Percentiles rank a stretch among this genome's conserved stretches.
Conservation (phyloP, 257 asterid species). For the Lycium ferocissimum region DNA sequence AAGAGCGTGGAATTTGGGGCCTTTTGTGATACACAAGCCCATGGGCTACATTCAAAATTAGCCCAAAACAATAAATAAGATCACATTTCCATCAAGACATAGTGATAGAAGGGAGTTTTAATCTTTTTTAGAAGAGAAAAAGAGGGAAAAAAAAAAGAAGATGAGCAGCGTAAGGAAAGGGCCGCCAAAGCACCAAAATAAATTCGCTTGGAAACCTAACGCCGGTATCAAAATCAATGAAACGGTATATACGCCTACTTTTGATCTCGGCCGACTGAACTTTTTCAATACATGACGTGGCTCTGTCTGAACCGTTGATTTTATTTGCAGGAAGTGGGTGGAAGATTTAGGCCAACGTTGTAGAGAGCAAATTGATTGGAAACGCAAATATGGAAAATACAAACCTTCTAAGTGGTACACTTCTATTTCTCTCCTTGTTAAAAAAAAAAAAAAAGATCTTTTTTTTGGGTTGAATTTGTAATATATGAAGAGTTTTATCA, state of each 20-base stretch:
- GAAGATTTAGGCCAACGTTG: conserved; percentile 71
- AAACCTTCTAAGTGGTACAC: conserved; percentile 91
- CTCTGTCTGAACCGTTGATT: background rate
- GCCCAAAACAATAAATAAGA: background rate
- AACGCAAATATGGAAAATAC: conserved; percentile 87
- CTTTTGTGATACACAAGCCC: background rate
- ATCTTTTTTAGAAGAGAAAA: background rate
- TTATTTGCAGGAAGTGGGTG: conserved; percentile 78
- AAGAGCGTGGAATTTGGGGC: background rate
- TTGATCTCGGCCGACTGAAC: background rate
- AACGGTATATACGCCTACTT: conserved; percentile 48
- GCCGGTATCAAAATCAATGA: conserved; percentile 77
- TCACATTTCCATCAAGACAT: conserved; percentile 38
- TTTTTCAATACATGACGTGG: background rate
- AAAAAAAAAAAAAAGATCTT: no score
- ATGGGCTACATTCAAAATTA: background rate
- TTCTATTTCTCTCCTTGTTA: no score
- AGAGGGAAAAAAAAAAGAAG: conserved; percentile 14
- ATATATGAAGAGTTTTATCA: background rate
- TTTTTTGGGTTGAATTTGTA: background rate
- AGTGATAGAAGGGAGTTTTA: conserved; percentile 44
- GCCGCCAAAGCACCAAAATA: conserved; percentile 89
- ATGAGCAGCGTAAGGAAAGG: conserved; percentile 70
- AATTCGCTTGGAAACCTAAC: conserved; percentile 81
- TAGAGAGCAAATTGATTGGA: conserved; percentile 93